Conservation (phyloP, 2,329 filamentous ascomycete species). For the Colletotrichum ledebouriae region DNA sequence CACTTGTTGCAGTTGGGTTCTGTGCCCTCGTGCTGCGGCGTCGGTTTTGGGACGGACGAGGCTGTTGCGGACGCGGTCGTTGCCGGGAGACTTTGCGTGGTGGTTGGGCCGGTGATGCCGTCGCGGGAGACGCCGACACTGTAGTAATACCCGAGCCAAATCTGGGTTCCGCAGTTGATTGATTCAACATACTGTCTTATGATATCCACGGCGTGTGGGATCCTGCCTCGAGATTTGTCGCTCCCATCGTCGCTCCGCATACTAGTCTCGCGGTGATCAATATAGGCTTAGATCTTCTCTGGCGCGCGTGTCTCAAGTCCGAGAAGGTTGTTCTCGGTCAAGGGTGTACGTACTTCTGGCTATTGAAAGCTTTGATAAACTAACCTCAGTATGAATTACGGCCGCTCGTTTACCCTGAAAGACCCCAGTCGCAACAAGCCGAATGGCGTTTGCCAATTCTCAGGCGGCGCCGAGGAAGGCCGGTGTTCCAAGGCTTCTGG, state of each 20-base stretch:
- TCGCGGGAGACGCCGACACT: slow-evolving; percentile 41
- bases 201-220: slow-evolving; percentile 57
- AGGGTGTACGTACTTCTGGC: slow-evolving; percentile 49
- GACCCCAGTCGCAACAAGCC: slow-evolving; percentile 41
- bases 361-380: not conserved
- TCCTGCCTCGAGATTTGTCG: slow-evolving; percentile 45
- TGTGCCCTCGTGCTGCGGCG: slow-evolving; percentile 29
- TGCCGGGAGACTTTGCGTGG: not conserved
- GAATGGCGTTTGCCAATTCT: slow-evolving; percentile 43
- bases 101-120: slow-evolving; percentile 9
- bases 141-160: slow-evolving; percentile 47
- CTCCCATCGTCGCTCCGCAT: slow-evolving; percentile 53
- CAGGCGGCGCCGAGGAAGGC: slow-evolving; percentile 32
- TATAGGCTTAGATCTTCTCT: slow-evolving; percentile 59
- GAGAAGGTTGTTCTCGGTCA: slow-evolving; percentile 57
- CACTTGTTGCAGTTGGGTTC: slow-evolving; percentile 40
- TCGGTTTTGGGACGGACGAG: slow-evolving; percentile 25
- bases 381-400: slow-evolving; percentile 49
- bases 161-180: slow-evolving; percentile 47
- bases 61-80: slow-evolving; percentile 14
- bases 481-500: slow-evolving; percentile 44
- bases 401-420: slow-evolving; percentile 44
- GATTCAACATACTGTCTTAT: slow-evolving; percentile 46
- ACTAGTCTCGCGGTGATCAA: slow-evolving; percentile 64
- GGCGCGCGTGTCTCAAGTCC: slow-evolving; percentile 60